Conservation (phyloP, 164 flowering plant genomes). For the Magnolia sinica region DNA sequence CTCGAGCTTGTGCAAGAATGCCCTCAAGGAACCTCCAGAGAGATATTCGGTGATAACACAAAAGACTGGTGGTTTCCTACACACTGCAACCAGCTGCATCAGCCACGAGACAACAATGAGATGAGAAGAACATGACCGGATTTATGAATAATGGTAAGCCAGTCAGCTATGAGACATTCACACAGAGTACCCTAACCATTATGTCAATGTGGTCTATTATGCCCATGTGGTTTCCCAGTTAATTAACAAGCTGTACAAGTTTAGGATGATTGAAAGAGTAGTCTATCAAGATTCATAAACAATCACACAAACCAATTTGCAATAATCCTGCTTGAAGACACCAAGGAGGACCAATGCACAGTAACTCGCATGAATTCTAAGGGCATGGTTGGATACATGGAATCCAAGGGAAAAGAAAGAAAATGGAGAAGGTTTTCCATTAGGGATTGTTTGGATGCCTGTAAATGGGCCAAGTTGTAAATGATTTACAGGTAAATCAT, state of each 20-base stretch:
- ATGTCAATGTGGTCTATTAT: no score
- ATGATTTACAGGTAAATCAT: no score
- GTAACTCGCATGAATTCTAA: not conserved
- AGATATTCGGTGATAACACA: slow-evolving; percentile 76
- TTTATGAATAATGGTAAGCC: not conserved
- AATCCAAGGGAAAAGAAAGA: no score
- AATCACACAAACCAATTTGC: not conserved
- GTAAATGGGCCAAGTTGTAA: no score
- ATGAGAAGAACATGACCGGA: not conserved
- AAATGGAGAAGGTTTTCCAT: no score
- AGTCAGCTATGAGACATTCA: no score
- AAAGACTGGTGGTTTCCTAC: slow-evolving; percentile 67
- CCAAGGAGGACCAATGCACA: not conserved
- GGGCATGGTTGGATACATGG: not conserved
- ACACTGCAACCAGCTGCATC: slow-evolving; percentile 76
- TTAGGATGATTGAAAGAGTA: not conserved
- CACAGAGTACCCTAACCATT: no score
- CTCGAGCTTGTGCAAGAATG: slow-evolving; percentile 70
- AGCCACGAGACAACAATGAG: slow-evolving; percentile 9
- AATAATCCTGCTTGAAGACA: no score
- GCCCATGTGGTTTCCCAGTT: not conserved
- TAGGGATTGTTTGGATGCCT: no score
- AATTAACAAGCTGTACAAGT: no score
- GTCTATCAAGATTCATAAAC: not conserved
- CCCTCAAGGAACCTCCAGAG: slow-evolving; percentile 82